A percentile compares a stretch with the other conserved stretches of the same genome.
Conservation (phyloP, 192 early-diverging fungal species). For the Backusella morwellensis region DNA sequence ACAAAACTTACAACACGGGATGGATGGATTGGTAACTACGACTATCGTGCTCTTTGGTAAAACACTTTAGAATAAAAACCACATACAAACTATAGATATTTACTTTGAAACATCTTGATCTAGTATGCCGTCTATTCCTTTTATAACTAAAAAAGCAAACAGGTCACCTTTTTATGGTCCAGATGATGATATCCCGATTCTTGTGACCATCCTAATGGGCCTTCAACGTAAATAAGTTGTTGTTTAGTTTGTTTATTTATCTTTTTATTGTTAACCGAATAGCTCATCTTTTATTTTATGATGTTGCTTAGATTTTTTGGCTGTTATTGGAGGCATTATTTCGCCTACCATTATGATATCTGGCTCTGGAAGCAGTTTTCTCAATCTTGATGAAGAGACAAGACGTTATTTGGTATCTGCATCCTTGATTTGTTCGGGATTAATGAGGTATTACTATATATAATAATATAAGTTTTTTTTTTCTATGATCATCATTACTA, state of each 20-base stretch:
- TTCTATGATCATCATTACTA: background rate
- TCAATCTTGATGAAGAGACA: constrained; percentile 38
- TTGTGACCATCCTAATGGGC: constrained; percentile 44
- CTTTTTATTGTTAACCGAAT: background rate
- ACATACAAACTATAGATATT: background rate
- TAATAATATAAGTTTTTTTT: background rate
- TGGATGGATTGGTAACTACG: constrained; percentile 42
- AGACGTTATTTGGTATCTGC: constrained; percentile 47
- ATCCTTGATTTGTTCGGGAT: constrained; percentile 44
- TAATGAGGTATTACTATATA: constrained; percentile 27
- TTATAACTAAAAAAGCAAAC: constrained; percentile 23
- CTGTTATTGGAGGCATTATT: constrained; percentile 35
- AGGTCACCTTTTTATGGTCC: constrained; percentile 45
- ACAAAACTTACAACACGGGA: constrained; percentile 28
- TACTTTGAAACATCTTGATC: background rate
- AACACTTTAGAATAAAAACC: background rate
- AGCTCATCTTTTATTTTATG: background rate
- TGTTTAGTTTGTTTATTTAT: background rate
- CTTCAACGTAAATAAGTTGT: constrained; percentile 9
- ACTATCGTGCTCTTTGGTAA: constrained; percentile 38
- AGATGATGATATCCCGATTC: constrained; percentile 43
- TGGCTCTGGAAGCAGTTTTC: constrained; percentile 36
- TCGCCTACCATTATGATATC: constrained; percentile 40
- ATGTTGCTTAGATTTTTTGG: constrained; percentile 10
- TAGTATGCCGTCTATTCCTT: constrained; percentile 37